Percentiles rank a stretch among this genome's conserved stretches.
phyloP scores from a whole-genome alignment of 1,284 basidiomycete species.

The Ganoderma sinense region DNA sequence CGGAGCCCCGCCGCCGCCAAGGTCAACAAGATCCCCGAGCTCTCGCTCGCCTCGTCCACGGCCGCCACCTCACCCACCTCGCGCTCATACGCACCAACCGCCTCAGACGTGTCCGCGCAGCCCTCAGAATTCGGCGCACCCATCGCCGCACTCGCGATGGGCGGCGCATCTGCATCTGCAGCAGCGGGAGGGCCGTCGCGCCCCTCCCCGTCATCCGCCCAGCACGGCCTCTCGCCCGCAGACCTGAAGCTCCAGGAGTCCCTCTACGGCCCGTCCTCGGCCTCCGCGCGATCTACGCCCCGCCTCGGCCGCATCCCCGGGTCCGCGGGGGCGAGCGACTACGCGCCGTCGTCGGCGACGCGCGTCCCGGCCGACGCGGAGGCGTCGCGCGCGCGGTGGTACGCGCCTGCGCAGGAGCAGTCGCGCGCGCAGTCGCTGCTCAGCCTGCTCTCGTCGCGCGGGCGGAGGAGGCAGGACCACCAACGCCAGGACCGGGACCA shows the following conservation, averaged over 20 bases:
- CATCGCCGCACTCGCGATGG: not conserved
- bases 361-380: not conserved
- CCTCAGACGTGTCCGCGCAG: not conserved
- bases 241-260: constrained; percentile 4
- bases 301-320: not conserved
- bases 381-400: constrained; percentile 24
- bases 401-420: constrained; percentile 19
- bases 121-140: not conserved
- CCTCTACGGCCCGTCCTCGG: constrained; percentile 1
- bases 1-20: not conserved
- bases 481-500: not conserved
- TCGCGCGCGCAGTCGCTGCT: constrained; percentile 20
- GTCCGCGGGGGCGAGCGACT: not conserved
- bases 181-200: not conserved
- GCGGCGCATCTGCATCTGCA: not conserved
- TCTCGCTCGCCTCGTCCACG: not conserved
- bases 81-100: not conserved
- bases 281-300: not conserved
- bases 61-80: not conserved
- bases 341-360: not conserved
- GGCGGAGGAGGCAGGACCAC: not conserved
- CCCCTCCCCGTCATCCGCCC: not conserved
- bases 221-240: not conserved
- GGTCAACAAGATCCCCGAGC: not conserved
- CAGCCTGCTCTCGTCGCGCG: constrained; percentile 14